Conservation (phyloP, 2,329 filamentous ascomycete species). For the Alternaria metachromatica region DNA sequence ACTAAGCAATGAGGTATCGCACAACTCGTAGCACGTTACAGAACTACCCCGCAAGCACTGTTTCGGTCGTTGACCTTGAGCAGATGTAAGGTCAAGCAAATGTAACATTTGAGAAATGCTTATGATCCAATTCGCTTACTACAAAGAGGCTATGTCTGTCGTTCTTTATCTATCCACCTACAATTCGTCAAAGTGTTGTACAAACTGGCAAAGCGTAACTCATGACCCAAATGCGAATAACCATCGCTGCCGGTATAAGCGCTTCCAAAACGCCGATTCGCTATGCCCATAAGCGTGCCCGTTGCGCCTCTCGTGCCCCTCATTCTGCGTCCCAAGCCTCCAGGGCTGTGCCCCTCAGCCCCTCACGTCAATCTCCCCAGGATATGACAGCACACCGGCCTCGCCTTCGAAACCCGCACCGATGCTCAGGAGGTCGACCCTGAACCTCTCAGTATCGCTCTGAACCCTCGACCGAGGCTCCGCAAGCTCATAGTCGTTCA, state of each 20-base stretch:
- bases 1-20: neutral
- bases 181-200: neutral
- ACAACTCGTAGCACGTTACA: neutral
- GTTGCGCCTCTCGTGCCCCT: neutral
- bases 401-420: slow-evolving; percentile 9
- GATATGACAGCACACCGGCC: neutral
- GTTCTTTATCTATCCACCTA: neutral
- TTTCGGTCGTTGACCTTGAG: neutral
- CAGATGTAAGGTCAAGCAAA: neutral
- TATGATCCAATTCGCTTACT: neutral
- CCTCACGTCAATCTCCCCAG: slow-evolving; percentile 11
- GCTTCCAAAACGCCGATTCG: neutral
- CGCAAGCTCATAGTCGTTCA: neutral
- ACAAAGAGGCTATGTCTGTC: neutral
- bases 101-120: neutral
- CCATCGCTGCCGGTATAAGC: neutral
- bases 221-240: neutral
- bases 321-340: neutral
- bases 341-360: slow-evolving; percentile 1
- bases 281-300: neutral
- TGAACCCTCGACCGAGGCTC: neutral
- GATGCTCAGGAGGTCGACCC: slow-evolving; percentile 4
- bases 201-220: neutral
- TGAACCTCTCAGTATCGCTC: neutral
- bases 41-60: neutral